Conservation (phyloP, 2,329 filamentous ascomycete genomes). For the Ascochyta clinopodiicola region DNA sequence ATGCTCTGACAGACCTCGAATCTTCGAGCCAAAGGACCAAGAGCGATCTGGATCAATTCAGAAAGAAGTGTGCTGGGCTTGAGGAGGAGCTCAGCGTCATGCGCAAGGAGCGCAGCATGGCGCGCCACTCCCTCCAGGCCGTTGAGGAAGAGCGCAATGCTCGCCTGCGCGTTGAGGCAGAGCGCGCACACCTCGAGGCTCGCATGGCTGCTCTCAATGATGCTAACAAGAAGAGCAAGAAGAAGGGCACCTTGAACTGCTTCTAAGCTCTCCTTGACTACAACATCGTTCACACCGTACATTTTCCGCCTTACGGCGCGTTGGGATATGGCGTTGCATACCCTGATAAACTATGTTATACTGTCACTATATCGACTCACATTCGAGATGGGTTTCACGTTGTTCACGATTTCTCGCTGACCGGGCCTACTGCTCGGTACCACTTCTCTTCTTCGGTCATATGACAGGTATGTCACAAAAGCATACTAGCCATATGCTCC, state of each 20-base stretch:
- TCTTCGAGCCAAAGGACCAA: constrained; percentile 90
- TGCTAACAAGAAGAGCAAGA: constrained; percentile 90
- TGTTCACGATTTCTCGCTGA: constrained; percentile 1
- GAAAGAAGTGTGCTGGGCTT: constrained; percentile 79
- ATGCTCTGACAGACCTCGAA: constrained; percentile 93
- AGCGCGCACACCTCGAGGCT: constrained; percentile 87
- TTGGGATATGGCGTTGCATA: constrained; percentile 36
- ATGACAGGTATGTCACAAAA: background rate
- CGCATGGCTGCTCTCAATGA: constrained; percentile 78
- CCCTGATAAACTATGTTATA: constrained; percentile 23
- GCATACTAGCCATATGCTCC: constrained; percentile 5
- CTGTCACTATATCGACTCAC: constrained; percentile 4
- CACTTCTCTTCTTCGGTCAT: constrained; percentile 2
- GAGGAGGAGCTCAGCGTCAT: constrained; percentile 74
- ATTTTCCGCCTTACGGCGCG: constrained; percentile 32
- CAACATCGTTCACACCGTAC: constrained; percentile 20
- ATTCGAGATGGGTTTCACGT: constrained; percentile 5
- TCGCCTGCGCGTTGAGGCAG: constrained; percentile 86
- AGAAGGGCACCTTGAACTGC: constrained; percentile 95
- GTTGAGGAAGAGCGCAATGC: constrained; percentile 97
- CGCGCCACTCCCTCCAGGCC: constrained; percentile 76
- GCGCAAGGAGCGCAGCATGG: constrained; percentile 64
- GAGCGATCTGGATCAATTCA: constrained; percentile 87
- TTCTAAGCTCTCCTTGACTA: constrained; percentile 66
- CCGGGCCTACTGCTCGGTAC: background rate